Conservation (phyloP, 2,329 filamentous ascomycete species). For the Penicillium sumatraense region DNA sequence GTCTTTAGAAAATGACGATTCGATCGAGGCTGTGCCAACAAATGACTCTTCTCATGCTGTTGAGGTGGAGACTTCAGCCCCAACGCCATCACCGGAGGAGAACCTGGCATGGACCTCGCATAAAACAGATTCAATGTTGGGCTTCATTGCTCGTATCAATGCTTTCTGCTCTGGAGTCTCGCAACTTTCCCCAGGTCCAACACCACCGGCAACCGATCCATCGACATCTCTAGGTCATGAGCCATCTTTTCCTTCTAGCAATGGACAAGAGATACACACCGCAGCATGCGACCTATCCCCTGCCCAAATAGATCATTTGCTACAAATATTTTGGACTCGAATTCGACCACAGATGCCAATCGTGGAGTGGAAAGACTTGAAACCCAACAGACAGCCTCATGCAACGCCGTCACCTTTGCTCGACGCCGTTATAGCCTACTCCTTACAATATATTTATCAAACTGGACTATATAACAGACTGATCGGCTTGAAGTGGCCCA, state of each 20-base stretch:
- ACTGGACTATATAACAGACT: slow-evolving; percentile 22
- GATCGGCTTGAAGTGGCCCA: slow-evolving; percentile 20
- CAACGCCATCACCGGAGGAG: background rate
- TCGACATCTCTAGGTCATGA: background rate
- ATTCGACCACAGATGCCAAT: slow-evolving; percentile 17
- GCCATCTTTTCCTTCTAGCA: background rate
- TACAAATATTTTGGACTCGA: slow-evolving; percentile 18
- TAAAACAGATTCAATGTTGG: slow-evolving; percentile 16
- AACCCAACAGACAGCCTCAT: background rate
- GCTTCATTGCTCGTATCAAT: slow-evolving; percentile 23
- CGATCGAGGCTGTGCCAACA: background rate
- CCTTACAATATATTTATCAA: slow-evolving; percentile 21
- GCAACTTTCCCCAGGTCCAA: slow-evolving; percentile 7
- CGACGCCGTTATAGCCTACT: slow-evolving; percentile 25
- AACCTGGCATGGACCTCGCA: slow-evolving; percentile 6
- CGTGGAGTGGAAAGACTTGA: slow-evolving; percentile 9
- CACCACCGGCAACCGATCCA: background rate
- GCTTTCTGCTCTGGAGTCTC: slow-evolving; percentile 18
- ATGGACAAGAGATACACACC: background rate
- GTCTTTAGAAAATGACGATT: no score
- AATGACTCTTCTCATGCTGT: background rate
- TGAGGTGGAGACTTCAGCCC: background rate
- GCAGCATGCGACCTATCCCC: slow-evolving; percentile 2
- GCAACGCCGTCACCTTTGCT: slow-evolving; percentile 6
- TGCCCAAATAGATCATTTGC: slow-evolving; percentile 4